A percentile compares a stretch with the other conserved stretches of the same genome.
Conservation (phyloP, 2,329 filamentous ascomycete species). For the Rhynchosporium graminicola region DNA sequence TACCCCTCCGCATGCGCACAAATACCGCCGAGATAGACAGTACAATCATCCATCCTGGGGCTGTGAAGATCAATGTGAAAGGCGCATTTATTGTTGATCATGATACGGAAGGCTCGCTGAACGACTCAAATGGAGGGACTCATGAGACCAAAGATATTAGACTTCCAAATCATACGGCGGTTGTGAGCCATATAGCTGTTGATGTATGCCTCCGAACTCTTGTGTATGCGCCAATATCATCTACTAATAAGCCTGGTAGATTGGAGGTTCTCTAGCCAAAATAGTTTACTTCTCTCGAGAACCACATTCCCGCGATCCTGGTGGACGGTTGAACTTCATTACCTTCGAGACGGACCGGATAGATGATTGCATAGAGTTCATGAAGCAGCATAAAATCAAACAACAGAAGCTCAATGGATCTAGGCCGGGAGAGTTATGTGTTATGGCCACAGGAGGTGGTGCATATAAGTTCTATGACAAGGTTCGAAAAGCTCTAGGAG, state of each 20-base stretch:
- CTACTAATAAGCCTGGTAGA: constrained; percentile 53
- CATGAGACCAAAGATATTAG: constrained; percentile 90
- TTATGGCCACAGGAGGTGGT: constrained; percentile 95
- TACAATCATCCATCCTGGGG: constrained; percentile 59
- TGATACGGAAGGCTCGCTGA: constrained; percentile 56
- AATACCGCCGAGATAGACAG: constrained; percentile 42
- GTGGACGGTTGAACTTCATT: constrained; percentile 90
- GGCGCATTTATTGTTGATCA: constrained; percentile 96
- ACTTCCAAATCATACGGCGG: constrained; percentile 90
- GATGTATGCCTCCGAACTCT: constrained; percentile 64
- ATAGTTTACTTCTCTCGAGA: constrained; percentile 97
- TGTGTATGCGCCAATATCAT: neutral
- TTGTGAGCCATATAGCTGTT: constrained; percentile 95
- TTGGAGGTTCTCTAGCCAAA: constrained; percentile 93
- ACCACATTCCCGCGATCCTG: constrained; percentile 73
- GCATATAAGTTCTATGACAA: constrained; percentile 97
- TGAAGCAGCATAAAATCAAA: constrained; percentile 81
- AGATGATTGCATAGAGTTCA: constrained; percentile 89
- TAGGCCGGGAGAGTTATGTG: constrained; percentile 70
- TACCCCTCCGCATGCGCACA: constrained; percentile 35
- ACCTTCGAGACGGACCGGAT: constrained; percentile 96
- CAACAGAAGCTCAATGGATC: constrained; percentile 76
- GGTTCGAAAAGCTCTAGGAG: constrained; percentile 78
- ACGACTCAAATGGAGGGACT: constrained; percentile 47
- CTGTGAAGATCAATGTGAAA: constrained; percentile 93